phyloP scores from a whole-genome alignment of 192 early-diverging fungal genomes.

The Spizellomyces punctatus region DNA sequence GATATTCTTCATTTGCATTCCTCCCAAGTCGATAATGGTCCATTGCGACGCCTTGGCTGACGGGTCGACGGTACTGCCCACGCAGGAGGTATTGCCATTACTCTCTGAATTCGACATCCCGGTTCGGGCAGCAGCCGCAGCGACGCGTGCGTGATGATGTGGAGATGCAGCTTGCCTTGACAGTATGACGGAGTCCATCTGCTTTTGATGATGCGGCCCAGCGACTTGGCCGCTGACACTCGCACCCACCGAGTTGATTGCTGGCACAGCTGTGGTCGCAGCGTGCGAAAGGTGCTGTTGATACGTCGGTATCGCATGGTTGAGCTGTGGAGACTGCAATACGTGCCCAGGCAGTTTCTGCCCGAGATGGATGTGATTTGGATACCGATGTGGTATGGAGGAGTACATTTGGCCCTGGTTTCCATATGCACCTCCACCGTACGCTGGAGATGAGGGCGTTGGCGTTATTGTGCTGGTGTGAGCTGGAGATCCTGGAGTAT shows the following conservation, averaged over 20 bases:
- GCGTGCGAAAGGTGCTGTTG: slow-evolving; percentile 19
- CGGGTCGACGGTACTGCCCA: slow-evolving; percentile 53
- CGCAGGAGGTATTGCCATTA: slow-evolving; percentile 34
- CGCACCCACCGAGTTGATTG: background rate
- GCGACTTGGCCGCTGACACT: background rate
- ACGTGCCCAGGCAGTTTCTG: slow-evolving; percentile 28
- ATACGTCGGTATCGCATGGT: slow-evolving; percentile 24
- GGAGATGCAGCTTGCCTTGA: slow-evolving; percentile 78
- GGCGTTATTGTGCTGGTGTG: slow-evolving; percentile 18
- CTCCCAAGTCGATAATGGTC: slow-evolving; percentile 91
- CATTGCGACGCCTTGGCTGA: slow-evolving; percentile 69
- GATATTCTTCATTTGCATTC: slow-evolving; percentile 88
- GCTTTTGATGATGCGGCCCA: slow-evolving; percentile 68
- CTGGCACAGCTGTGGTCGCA: slow-evolving; percentile 1
- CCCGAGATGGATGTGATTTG: slow-evolving; percentile 18
- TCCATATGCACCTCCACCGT: slow-evolving; percentile 18
- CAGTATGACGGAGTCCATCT: slow-evolving; percentile 69
- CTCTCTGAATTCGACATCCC: slow-evolving; percentile 20
- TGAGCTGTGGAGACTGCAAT: slow-evolving; percentile 30
- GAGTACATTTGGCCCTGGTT: slow-evolving; percentile 26
- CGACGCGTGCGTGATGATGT: slow-evolving; percentile 89
- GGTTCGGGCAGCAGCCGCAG: slow-evolving; percentile 77
- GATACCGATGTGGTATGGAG: slow-evolving; percentile 19
- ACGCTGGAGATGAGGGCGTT: slow-evolving; percentile 31
- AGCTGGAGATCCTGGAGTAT: slow-evolving; percentile 33